Percentiles rank a stretch among this genome's conserved stretches.
Conservation (phyloP, 495 filamentous ascomycete genomes). For the Hypoxylon fuscum region DNA sequence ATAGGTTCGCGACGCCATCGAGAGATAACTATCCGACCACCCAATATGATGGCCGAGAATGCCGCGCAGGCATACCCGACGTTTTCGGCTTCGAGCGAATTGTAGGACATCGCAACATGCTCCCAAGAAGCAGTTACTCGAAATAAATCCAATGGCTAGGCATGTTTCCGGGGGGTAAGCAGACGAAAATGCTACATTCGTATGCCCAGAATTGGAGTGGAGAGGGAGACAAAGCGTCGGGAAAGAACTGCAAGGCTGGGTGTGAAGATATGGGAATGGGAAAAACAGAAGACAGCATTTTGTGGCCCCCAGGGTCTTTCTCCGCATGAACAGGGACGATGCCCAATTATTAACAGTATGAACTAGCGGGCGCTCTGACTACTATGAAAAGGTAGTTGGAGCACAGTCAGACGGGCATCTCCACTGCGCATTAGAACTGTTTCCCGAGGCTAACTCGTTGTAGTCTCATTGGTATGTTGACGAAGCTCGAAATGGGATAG, state of each 20-base stretch:
- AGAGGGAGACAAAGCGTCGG: not conserved
- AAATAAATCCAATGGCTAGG: conserved; percentile 3
- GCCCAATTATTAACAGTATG: conserved; percentile 7
- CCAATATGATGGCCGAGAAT: conserved; percentile 32
- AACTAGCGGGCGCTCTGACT: conserved; percentile 6
- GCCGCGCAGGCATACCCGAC: conserved; percentile 35
- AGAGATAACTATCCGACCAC: conserved; percentile 26
- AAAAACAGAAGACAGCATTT: conserved; percentile 8
- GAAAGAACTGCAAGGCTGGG: not conserved
- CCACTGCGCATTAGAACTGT: conserved; percentile 10
- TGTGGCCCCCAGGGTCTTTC: conserved; percentile 12
- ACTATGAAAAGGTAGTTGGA: conserved; percentile 1
- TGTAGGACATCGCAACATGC: conserved; percentile 21
- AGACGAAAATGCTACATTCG: not conserved
- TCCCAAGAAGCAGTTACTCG: conserved; percentile 3
- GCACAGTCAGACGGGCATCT: conserved; percentile 20
- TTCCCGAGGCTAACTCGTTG: conserved; percentile 18
- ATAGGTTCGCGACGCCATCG: conserved; percentile 40
- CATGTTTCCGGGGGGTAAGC: conserved; percentile 9
- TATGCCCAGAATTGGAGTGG: not conserved
- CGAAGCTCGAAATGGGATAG: conserved; percentile 5
- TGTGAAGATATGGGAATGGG: not conserved
- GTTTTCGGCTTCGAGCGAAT: conserved; percentile 20
- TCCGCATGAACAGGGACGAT: conserved; percentile 22
- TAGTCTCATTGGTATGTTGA: conserved; percentile 23